Base-by-base conservation (phyloP, 1,139 yeast species). In the Chernovozyma aurita region DNA sequence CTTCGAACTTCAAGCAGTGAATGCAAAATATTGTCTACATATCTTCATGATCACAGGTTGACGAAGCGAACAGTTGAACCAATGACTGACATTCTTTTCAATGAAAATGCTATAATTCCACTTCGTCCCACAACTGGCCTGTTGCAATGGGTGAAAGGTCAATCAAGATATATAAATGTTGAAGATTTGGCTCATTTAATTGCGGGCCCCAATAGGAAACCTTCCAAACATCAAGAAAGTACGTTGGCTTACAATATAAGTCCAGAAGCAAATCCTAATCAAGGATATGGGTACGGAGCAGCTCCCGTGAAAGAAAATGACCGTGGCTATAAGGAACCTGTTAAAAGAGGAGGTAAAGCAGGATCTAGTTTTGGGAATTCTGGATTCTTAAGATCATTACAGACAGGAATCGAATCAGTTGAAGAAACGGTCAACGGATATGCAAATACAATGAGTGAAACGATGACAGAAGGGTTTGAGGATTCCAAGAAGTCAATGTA, bases 121-220 rank as follows among this genome's bases (percentile, higher is more conserved):
- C 77, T 79, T 18, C 71, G 97, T 33, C 98, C 98, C 1, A 70
- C 78, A 4, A 79, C 86, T 4, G 78, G 88, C 35, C 78, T 95
- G 0, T 66, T 86, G 37, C 94, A 83, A 59, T 85, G 97, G 95
- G 87, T 94, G 9, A 79, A 82, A 47, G 95, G 96, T 4, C 66
- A 55, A 36, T 72, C 81, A 1, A 77, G 75, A 29, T 70, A 72
- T 42, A 71, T 83, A 13, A 65, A 78, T 3, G 59, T 73, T 24
- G 70, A 73, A 2, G 95, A 86, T 43, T 61, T 84, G 42, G 71
- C 77, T 32, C 39, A 48, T n/a, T 50, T 82, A 32, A 64, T 84
- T 27, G 78, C 79, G 7, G 87, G 88, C 1, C 78, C 77, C 1
- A 73, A 70, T 39, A 66, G 86, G 48, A 70, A 74, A 18, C 61